phyloP scores from a whole-genome alignment of 495 filamentous ascomycete species.

The Xylaria scruposa region DNA sequence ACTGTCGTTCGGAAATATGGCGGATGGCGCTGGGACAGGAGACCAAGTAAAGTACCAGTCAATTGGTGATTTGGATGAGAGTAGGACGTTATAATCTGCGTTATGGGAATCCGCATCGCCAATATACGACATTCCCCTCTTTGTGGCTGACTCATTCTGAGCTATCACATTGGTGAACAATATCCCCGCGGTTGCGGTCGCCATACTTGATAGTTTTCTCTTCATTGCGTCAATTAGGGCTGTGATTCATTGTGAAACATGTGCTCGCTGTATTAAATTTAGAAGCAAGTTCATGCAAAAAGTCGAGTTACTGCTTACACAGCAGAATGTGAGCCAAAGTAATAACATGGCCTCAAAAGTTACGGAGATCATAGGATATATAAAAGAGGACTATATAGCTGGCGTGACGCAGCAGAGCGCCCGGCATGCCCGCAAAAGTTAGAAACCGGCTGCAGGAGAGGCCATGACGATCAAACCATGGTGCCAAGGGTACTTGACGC shows the following conservation, averaged over 20 bases:
- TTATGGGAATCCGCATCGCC: conserved; percentile 15
- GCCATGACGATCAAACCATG: background rate
- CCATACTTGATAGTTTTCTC: background rate
- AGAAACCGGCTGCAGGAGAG: conserved; percentile 10
- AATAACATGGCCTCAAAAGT: background rate
- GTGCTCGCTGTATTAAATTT: no score
- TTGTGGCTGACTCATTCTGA: conserved; percentile 8
- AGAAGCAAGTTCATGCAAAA: background rate
- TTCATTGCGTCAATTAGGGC: background rate
- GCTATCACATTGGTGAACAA: conserved; percentile 12
- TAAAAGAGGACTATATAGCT: background rate
- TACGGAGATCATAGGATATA: background rate
- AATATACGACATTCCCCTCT: conserved; percentile 28
- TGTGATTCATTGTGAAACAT: background rate
- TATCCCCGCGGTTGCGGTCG: background rate
- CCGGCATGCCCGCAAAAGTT: background rate
- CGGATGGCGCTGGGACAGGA: conserved; percentile 20
- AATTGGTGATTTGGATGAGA: conserved; percentile 26
- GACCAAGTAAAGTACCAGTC: conserved; percentile 33
- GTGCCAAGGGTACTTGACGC: background rate
- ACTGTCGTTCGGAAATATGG: conserved; percentile 18
- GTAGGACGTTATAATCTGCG: conserved; percentile 21
- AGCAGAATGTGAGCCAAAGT: background rate
- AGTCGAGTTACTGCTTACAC: background rate
- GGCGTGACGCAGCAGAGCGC: conserved; percentile 11